A percentile compares a stretch with the other conserved stretches of the same genome.
Evolutionary conservation across 2,329 filamentous ascomycete genomes (phyloP).

Genomic region (Simplicillium aogashimaense): DNA sequence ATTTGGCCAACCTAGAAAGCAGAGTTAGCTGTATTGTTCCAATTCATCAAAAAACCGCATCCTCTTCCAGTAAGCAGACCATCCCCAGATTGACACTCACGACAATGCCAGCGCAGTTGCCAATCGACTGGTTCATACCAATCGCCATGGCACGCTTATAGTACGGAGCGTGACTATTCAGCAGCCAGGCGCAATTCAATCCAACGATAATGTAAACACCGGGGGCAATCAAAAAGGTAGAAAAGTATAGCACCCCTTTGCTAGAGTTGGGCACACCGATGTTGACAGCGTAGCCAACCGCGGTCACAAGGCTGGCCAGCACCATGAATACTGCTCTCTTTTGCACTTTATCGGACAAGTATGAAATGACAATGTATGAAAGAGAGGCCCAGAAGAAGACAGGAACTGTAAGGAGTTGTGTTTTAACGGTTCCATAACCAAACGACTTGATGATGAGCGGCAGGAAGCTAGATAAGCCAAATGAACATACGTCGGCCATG

Average conservation of each 20-base stretch:
- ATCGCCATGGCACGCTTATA: constrained; percentile 35
- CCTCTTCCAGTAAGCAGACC: background rate
- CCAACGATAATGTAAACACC: constrained; percentile 19
- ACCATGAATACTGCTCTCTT: constrained; percentile 11
- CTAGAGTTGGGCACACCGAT: constrained; percentile 10
- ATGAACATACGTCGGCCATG: constrained; percentile 17
- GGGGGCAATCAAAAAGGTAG: constrained; percentile 12
- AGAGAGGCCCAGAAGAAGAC: constrained; percentile 32
- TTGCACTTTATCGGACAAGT: constrained; percentile 11
- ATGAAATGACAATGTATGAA: constrained; percentile 34
- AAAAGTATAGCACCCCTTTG: constrained; percentile 9
- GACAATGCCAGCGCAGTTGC: constrained; percentile 36
- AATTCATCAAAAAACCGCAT: background rate
- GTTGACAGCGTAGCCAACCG: constrained; percentile 17
- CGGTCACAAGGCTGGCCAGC: constrained; percentile 10
- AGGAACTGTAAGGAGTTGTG: constrained; percentile 22
- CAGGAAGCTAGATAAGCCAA: constrained; percentile 18
- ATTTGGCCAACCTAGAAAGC: constrained; percentile 10
- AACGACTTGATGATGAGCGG: constrained; percentile 20
- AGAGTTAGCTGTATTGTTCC: background rate
- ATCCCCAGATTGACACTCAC: constrained; percentile 17
- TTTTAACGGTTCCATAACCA: constrained; percentile 17
- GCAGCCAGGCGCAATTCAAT: constrained; percentile 35
- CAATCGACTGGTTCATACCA: constrained; percentile 34
- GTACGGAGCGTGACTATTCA: constrained; percentile 34